Percentiles rank a stretch among this genome's conserved stretches.
phyloP scores from a whole-genome alignment of 2,329 filamentous ascomycete species.

The Sarocladium oryzae region DNA sequence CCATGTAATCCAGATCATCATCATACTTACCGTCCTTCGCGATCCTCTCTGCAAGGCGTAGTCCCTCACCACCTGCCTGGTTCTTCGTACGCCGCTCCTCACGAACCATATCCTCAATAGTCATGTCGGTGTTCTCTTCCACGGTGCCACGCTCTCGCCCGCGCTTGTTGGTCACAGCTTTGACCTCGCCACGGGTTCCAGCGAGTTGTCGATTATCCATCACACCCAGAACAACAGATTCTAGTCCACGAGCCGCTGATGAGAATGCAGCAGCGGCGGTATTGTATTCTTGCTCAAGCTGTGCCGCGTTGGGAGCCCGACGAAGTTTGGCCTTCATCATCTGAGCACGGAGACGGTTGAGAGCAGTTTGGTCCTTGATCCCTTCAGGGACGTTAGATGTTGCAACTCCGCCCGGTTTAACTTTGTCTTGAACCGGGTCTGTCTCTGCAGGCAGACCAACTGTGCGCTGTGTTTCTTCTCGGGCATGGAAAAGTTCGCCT shows the following conservation, averaged over 20 bases:
- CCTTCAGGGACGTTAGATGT: slow-evolving; percentile 10
- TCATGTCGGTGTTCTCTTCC: slow-evolving; percentile 92
- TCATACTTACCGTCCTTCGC: slow-evolving; percentile 88
- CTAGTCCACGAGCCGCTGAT: slow-evolving; percentile 52
- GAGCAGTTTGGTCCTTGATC: slow-evolving; percentile 59
- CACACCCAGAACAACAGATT: slow-evolving; percentile 66
- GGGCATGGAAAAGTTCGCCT: slow-evolving; percentile 77
- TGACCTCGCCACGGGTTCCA: slow-evolving; percentile 66
- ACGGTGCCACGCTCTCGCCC: slow-evolving; percentile 80
- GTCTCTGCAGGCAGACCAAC: slow-evolving; percentile 8
- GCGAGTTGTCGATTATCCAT: slow-evolving; percentile 89
- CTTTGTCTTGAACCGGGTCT: slow-evolving; percentile 44
- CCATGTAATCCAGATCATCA: slow-evolving; percentile 92
- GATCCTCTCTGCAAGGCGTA: slow-evolving; percentile 83
- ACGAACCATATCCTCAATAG: slow-evolving; percentile 91
- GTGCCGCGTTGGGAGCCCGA: slow-evolving; percentile 64
- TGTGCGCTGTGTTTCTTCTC: slow-evolving; percentile 32
- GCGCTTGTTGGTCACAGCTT: slow-evolving; percentile 68
- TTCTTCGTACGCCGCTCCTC: slow-evolving; percentile 84
- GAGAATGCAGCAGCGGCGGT: slow-evolving; percentile 58
- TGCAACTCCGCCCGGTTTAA: slow-evolving; percentile 45
- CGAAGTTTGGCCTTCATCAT: slow-evolving; percentile 94
- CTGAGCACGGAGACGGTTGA: slow-evolving; percentile 87
- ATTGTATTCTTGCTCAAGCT: slow-evolving; percentile 80
- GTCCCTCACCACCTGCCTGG: slow-evolving; percentile 70